Percentiles rank a stretch among this genome's conserved stretches.
Conservation (phyloP, 768 basidiomycete species). For the Fistulinella prunicolor region DNA sequence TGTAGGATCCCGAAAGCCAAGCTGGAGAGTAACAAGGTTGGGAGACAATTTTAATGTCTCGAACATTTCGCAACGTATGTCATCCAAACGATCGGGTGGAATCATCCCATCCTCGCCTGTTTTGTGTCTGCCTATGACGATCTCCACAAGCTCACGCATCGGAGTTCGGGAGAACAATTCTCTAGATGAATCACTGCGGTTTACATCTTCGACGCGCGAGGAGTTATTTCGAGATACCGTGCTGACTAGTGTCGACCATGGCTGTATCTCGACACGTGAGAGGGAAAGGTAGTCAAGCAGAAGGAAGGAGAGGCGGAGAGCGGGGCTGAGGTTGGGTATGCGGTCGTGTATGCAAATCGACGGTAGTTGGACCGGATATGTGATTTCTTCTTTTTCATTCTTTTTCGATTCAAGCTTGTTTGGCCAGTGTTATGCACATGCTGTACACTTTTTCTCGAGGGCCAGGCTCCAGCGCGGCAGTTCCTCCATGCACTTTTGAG, state of each 20-base stretch:
- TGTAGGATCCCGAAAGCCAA: constrained; percentile 47
- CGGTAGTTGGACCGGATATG: no score
- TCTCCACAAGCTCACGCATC: constrained; percentile 31
- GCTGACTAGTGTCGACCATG: constrained; percentile 30
- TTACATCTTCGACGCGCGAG: constrained; percentile 30
- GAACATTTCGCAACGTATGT: constrained; percentile 40
- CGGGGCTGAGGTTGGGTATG: not conserved
- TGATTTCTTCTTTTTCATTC: no score
- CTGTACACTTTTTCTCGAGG: no score
- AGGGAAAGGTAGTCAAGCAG: not conserved
- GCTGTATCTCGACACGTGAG: constrained; percentile 34
- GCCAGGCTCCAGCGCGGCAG: no score
- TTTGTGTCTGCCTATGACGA: constrained; percentile 37
- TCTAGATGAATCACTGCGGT: constrained; percentile 42
- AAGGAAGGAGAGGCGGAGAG: no score
- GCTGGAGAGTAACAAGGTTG: constrained; percentile 42
- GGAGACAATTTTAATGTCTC: constrained; percentile 32
- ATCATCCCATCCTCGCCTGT: constrained; percentile 34
- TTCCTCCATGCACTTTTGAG: no score
- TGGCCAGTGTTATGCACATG: no score
- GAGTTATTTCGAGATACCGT: no score
- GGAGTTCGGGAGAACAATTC: constrained; percentile 28
- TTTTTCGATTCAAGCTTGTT: no score
- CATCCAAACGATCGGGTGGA: constrained; percentile 36
- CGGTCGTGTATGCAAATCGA: no score